Evolutionary conservation across 441 rosid species (phyloP).

Genomic region (Bocquillonia castaneifolia): DNA sequence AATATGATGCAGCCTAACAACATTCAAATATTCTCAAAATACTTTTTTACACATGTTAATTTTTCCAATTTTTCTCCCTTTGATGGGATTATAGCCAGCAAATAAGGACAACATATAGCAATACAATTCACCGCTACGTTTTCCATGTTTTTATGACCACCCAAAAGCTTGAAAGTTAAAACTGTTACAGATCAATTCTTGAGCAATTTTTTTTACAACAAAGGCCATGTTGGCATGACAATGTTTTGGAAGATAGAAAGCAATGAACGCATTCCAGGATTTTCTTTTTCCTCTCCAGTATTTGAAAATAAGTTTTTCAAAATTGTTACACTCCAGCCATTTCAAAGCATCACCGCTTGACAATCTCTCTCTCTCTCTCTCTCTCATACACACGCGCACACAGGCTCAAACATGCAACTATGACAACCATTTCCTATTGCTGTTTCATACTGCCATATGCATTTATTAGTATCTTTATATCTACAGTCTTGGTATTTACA

Average conservation of each 20-base stretch:
- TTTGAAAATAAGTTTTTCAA: not conserved
- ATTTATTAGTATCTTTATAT: constrained; percentile 9
- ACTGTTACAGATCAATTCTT: no score
- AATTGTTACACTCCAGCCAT: not conserved
- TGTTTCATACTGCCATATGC: constrained; percentile 2
- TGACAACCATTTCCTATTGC: not conserved
- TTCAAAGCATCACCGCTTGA: not conserved
- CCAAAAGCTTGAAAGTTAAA: not conserved
- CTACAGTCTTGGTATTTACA: not conserved
- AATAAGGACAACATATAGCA: not conserved
- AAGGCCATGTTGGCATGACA: not conserved
- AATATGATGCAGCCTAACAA: not conserved
- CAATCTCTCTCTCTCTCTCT: not conserved
- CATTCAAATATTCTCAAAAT: not conserved
- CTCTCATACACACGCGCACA: not conserved
- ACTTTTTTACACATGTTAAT: not conserved
- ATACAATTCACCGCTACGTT: not conserved
- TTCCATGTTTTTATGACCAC: not conserved
- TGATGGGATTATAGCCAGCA: not conserved
- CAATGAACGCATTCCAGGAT: not conserved
- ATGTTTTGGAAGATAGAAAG: not conserved
- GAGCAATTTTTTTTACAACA: no score
- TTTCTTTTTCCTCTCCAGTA: not conserved
- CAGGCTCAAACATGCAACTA: not conserved
- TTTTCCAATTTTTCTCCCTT: not conserved